These are phyloP conservation scores for Tolypocladium guangdongense DNA, from an alignment of 2,329 filamentous ascomycete genomes.

Conservation along the genomic window DNA sequence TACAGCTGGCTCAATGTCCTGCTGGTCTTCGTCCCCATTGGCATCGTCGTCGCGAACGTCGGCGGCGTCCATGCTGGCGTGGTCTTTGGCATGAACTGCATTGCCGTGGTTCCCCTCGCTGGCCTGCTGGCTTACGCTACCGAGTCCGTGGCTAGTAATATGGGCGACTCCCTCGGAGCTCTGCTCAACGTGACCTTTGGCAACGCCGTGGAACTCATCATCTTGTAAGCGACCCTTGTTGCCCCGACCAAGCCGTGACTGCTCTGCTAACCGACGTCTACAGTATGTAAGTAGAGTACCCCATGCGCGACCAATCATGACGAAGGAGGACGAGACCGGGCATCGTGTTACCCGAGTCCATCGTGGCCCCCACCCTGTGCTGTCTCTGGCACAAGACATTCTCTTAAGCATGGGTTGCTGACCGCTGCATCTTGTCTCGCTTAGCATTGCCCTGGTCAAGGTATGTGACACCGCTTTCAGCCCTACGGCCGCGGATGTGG, in stretches of 20 bases:
- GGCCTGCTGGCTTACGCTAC: slow-evolving; percentile 63
- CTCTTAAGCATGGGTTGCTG: neutral
- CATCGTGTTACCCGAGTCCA: neutral
- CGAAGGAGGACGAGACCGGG: neutral
- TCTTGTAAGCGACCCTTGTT: slow-evolving; percentile 40
- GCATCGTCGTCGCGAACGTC: slow-evolving; percentile 53
- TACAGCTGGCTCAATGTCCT: slow-evolving; percentile 72
- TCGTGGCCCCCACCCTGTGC: neutral
- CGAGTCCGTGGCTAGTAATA: slow-evolving; percentile 59
- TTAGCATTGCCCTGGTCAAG: slow-evolving; percentile 66
- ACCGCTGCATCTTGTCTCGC: slow-evolving; percentile 7
- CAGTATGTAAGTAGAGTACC: slow-evolving; percentile 41
- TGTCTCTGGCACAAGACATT: neutral
- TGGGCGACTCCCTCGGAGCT: slow-evolving; percentile 64
- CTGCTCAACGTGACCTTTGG: slow-evolving; percentile 69
- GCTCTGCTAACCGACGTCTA: neutral
- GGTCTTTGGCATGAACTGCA: slow-evolving; percentile 62
- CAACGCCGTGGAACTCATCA: slow-evolving; percentile 71
- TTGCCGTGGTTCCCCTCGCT: slow-evolving; percentile 66
- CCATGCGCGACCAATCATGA: neutral
- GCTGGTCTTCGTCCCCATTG: slow-evolving; percentile 67
- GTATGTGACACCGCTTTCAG: slow-evolving; percentile 11
- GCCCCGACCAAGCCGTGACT: neutral
- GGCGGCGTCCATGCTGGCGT: slow-evolving; percentile 44
- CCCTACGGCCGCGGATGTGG: neutral